phyloP scores from a whole-genome alignment of 1,139 yeast species.

The Taphrina populina region DNA sequence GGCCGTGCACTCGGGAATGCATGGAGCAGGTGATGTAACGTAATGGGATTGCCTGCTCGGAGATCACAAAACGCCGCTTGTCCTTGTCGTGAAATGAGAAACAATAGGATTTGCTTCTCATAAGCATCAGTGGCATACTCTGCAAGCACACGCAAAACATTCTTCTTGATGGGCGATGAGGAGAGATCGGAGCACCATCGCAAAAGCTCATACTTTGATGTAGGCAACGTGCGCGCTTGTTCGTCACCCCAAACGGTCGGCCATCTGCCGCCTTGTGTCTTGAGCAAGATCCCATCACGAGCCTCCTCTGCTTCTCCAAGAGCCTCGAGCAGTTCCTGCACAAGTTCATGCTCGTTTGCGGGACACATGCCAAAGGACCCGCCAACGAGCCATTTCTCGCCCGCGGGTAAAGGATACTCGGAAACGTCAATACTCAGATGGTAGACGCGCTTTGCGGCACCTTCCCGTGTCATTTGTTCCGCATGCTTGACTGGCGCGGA shows the following conservation, averaged over 20 bases:
- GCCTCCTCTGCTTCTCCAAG: slow-evolving; percentile 34
- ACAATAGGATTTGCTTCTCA: slow-evolving; percentile 38
- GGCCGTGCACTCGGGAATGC: slow-evolving; percentile 41
- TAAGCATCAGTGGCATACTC: slow-evolving; percentile 38
- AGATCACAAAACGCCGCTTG: slow-evolving; percentile 40
- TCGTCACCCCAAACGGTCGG: slow-evolving; percentile 42
- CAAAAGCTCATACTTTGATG: slow-evolving; percentile 40
- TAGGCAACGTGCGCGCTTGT: slow-evolving; percentile 37
- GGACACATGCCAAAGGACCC: slow-evolving; percentile 42
- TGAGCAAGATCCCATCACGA: slow-evolving; percentile 35
- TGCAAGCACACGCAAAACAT: slow-evolving; percentile 39
- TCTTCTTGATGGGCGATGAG: slow-evolving; percentile 40
- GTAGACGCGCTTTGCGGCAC: slow-evolving; percentile 41
- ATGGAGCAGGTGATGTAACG: slow-evolving; percentile 39
- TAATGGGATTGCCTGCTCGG: slow-evolving; percentile 37
- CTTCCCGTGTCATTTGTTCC: slow-evolving; percentile 39
- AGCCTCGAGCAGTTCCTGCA: slow-evolving; percentile 38
- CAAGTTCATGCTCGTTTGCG: slow-evolving; percentile 39
- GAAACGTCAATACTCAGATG: slow-evolving; percentile 41
- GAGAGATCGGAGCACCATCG: slow-evolving; percentile 41
- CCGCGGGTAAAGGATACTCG: slow-evolving; percentile 41
- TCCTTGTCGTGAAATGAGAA: slow-evolving; percentile 41
- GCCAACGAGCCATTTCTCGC: slow-evolving; percentile 41
- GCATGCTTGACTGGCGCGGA: slow-evolving; percentile 39
- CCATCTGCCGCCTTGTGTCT: slow-evolving; percentile 41